Conservation (phyloP, 176 grass and related monocot species). For the Oryza glumipatula region DNA sequence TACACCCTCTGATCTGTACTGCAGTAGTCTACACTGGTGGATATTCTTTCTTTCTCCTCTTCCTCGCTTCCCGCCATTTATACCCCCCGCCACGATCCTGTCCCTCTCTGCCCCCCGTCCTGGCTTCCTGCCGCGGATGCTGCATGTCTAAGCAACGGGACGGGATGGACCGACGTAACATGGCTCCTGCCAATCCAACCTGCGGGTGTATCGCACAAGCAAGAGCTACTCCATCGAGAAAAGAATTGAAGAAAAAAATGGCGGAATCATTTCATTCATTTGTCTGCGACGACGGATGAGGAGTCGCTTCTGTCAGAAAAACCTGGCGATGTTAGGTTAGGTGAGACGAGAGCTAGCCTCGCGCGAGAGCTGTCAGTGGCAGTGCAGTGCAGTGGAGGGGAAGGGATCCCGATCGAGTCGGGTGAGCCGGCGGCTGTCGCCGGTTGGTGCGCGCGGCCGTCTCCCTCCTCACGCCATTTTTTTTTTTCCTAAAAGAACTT, state of each 20-base stretch:
- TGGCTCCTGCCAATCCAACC: background rate
- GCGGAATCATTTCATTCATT: conserved; percentile 40
- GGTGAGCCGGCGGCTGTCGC: conserved; percentile 44
- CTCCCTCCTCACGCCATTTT: background rate
- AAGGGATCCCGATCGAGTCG: conserved; percentile 18
- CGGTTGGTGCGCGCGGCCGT: conserved; percentile 2
- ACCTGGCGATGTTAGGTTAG: background rate
- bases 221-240: background rate
- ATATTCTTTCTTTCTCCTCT: conserved; percentile 33
- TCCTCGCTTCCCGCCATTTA: conserved; percentile 35
- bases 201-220: conserved; percentile 46
- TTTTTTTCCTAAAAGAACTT: background rate
- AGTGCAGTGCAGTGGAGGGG: conserved; percentile 35
- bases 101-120: background rate
- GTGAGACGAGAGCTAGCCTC: conserved; percentile 11
- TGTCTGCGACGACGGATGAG: background rate
- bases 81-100: conserved; percentile 32
- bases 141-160: conserved; percentile 44
- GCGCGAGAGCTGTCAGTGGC: background rate
- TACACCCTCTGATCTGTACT: background rate
- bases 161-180: background rate
- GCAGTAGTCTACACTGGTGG: background rate
- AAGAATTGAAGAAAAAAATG: background rate
- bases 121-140: conserved; percentile 24
- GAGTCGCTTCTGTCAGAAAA: conserved; percentile 41